phyloP scores from a whole-genome alignment of 805 yeast genomes.

The Myxozyma melibiosi region DNA sequence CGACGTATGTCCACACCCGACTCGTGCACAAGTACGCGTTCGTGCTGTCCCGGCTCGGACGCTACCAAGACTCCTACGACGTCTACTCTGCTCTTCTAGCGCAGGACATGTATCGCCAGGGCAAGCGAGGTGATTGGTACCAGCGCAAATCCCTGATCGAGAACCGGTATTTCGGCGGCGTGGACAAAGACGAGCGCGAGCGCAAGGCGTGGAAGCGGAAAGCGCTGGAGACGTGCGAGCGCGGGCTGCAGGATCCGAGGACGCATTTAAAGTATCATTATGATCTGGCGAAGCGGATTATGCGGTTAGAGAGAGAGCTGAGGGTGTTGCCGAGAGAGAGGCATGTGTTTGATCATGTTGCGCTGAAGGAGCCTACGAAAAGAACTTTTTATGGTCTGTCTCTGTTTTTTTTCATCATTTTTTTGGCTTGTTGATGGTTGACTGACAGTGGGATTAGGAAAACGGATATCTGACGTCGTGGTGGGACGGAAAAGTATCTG shows the following conservation, averaged over 20 bases:
- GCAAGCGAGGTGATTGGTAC: constrained; percentile 35
- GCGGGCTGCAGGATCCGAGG: constrained; percentile 31
- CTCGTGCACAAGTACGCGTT: constrained; percentile 27
- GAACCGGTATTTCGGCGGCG: constrained; percentile 13
- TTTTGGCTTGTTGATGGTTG: background rate
- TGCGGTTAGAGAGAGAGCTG: constrained; percentile 27
- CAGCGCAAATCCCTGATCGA: constrained; percentile 33
- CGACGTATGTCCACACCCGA: constrained; percentile 29
- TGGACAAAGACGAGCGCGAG: constrained; percentile 7
- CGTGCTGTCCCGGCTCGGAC: constrained; percentile 18
- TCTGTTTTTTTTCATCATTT: background rate
- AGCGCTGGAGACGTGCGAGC: constrained; percentile 27
- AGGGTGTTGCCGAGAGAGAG: constrained; percentile 19
- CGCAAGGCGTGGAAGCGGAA: constrained; percentile 22
- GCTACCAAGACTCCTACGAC: constrained; percentile 16
- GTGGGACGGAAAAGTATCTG: constrained; percentile 26
- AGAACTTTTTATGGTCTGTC: constrained; percentile 20
- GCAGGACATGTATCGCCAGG: constrained; percentile 24
- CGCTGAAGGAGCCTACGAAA: constrained; percentile 15
- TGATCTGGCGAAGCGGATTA: constrained; percentile 28
- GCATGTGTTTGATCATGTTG: constrained; percentile 22
- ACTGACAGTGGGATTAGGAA: background rate
- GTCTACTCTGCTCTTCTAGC: constrained; percentile 22
- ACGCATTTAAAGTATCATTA: constrained; percentile 32
- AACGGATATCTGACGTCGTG: constrained; percentile 13